Evolutionary conservation across 495 filamentous ascomycete species (phyloP), one percentile per base, ranked within the genome.

Genomic region (Copromyces sp.): DNA sequence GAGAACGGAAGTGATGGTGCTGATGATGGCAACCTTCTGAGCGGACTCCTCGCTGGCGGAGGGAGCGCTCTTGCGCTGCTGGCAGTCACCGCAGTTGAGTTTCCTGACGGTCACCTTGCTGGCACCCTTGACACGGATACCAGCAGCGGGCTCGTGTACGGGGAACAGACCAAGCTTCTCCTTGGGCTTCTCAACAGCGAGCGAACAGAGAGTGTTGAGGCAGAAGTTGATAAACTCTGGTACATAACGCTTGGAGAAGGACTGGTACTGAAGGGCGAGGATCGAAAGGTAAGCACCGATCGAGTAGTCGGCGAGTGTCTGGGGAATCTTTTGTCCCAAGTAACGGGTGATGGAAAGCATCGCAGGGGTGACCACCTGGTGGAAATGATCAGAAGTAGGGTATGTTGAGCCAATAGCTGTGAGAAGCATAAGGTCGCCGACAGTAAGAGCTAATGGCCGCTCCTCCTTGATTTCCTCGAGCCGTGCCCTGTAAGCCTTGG

Each of bases 371-470:
- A 92, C 89, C 17, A 98, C 91, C 71, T 94, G 91, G 75, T 98
- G 95, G 81, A 98, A 98, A 80, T 97, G 93, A 82, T 99, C 95
- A 0, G 93, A 97, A 0, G 96, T 97, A 6, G 96, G 94, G 79
- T 96, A 99, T 73, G 95, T 92, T 9, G 90, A 89, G 39, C 89
- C 89, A 75, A 98, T 87, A 0, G 93, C 93, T 1, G 93, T 94
- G 45, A 99, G 82, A 37, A 97, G 79, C 11, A 94, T 80, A 32
- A 98, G 84, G 78, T 98, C 94, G 4, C 93, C 92, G 11, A 90
- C 85, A 3, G 84, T 89, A 12, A 91, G 89, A 20, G 83, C 84
- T 68, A 89, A 83, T 7, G 90, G 87, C 69, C 89, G 87, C 38
- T 84, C 78, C 72, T 86, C 80, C 35, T 90, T 86, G 24, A 95